Evolutionary conservation across 192 early-diverging fungal genomes (phyloP).

Genomic region (Helicostylum pulchrum): DNA sequence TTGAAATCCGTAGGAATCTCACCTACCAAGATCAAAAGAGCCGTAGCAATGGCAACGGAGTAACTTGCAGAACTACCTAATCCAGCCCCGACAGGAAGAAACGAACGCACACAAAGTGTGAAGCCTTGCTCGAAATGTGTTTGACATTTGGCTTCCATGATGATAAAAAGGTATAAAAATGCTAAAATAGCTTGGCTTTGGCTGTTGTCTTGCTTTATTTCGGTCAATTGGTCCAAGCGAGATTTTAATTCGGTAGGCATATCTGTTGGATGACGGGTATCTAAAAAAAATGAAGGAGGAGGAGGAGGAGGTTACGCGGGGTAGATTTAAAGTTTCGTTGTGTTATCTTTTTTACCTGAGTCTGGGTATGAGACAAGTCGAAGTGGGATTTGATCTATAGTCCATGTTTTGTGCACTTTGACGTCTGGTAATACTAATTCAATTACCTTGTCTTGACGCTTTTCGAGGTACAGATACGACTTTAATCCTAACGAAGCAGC

Average conservation of each 20-base stretch:
- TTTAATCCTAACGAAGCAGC: constrained; percentile 80
- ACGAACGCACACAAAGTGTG: constrained; percentile 65
- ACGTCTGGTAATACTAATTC: constrained; percentile 64
- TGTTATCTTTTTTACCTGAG: too few species aligned
- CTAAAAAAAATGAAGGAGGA: constrained; percentile 9
- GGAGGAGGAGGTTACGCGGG: neutral
- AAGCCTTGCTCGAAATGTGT: constrained; percentile 35
- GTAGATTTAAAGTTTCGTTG: neutral
- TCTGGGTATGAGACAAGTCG: neutral
- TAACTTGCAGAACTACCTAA: constrained; percentile 95
- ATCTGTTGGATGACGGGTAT: constrained; percentile 31
- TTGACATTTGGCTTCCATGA: neutral
- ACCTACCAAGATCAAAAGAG: constrained; percentile 62
- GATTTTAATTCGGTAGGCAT: constrained; percentile 37
- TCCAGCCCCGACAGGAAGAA: constrained; percentile 88
- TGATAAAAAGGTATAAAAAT: constrained; percentile 61
- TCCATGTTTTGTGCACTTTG: constrained; percentile 42
- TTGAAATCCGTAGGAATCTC: constrained; percentile 28
- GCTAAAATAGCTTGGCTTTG: constrained; percentile 55
- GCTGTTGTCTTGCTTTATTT: constrained; percentile 28
- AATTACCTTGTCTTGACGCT: constrained; percentile 43
- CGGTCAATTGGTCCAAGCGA: constrained; percentile 32
- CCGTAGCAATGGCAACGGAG: constrained; percentile 74
- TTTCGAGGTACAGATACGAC: constrained; percentile 62
- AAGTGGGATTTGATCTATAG: constrained; percentile 30